phyloP scores from a whole-genome alignment of 305 asterid genomes.

The Fraxinus albicans region DNA sequence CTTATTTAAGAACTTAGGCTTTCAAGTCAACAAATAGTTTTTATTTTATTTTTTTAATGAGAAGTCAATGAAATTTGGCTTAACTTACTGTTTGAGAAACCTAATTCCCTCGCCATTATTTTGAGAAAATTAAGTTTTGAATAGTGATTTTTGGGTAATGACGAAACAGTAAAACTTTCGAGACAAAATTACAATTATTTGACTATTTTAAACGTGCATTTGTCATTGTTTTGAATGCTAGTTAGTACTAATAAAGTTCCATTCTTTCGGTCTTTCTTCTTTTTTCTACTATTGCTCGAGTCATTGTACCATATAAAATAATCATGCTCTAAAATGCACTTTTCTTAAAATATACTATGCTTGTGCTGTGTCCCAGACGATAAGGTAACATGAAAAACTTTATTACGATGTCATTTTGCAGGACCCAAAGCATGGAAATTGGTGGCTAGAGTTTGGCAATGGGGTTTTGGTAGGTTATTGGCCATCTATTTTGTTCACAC shows the following conservation, averaged over 20 bases:
- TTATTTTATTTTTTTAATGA: background rate
- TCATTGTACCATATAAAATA: too few relatives aligned
- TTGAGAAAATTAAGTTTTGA: too few relatives aligned
- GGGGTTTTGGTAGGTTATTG: constrained; percentile 83
- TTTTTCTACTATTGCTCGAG: too few relatives aligned
- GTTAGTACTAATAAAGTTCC: constrained; percentile 1
- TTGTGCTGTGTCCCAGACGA: background rate
- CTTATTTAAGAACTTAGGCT: background rate
- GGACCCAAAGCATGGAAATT: constrained; percentile 94
- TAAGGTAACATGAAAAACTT: background rate
- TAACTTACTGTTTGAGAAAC: background rate
- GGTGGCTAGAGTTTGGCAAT: constrained; percentile 92
- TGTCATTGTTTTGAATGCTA: too few relatives aligned
- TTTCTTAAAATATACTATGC: background rate
- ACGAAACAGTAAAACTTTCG: background rate
- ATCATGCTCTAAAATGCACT: background rate
- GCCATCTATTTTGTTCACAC: constrained; percentile 84
- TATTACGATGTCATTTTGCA: constrained; percentile 18
- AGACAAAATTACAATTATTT: background rate
- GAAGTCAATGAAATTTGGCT: background rate
- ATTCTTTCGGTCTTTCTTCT: background rate
- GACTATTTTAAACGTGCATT: too few relatives aligned
- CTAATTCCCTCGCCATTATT: too few relatives aligned
- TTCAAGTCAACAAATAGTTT: background rate
- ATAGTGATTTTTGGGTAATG: background rate